Conservation (phyloP, 208 protist genomes). For the Crithidia thermophila region DNA sequence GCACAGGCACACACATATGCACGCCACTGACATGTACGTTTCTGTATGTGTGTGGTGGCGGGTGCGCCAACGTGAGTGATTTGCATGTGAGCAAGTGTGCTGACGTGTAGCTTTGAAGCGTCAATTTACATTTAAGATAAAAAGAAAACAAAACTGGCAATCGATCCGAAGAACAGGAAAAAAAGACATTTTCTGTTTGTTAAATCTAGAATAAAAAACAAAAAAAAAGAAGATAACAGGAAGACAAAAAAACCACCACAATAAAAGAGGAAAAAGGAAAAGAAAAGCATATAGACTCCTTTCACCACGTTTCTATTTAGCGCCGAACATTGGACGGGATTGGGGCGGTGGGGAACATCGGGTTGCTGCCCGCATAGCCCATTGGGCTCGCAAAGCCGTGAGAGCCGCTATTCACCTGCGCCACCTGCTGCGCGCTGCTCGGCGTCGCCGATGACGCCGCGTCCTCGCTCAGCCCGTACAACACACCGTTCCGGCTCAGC, state of each 20-base stretch:
- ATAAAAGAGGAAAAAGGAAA: neutral
- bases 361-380: slow-evolving; percentile 24
- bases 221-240: slow-evolving; percentile 2
- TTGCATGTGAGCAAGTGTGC: no score
- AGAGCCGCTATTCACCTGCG: slow-evolving; percentile 33
- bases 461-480: slow-evolving; percentile 96
- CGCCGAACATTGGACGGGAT: slow-evolving; percentile 27
- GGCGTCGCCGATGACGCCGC: slow-evolving; percentile 75
- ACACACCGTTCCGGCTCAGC: slow-evolving; percentile 87
- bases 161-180: no score
- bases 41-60: no score
- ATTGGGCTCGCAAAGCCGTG: slow-evolving; percentile 43
- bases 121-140: no score
- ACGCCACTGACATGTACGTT: no score
- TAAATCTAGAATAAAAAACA: neutral
- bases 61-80: no score
- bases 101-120: no score
- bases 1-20: no score
- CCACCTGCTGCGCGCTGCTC: slow-evolving; percentile 54
- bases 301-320: slow-evolving; percentile 1
- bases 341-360: slow-evolving; percentile 44
- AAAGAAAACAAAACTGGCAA: neutral
- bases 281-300: neutral
- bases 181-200: slow-evolving; percentile 1
- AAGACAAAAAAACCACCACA: neutral